Base-by-base conservation (phyloP, 2,329 filamentous ascomycete genomes). In the Nothophaeocryptopus gaeumannii region DNA sequence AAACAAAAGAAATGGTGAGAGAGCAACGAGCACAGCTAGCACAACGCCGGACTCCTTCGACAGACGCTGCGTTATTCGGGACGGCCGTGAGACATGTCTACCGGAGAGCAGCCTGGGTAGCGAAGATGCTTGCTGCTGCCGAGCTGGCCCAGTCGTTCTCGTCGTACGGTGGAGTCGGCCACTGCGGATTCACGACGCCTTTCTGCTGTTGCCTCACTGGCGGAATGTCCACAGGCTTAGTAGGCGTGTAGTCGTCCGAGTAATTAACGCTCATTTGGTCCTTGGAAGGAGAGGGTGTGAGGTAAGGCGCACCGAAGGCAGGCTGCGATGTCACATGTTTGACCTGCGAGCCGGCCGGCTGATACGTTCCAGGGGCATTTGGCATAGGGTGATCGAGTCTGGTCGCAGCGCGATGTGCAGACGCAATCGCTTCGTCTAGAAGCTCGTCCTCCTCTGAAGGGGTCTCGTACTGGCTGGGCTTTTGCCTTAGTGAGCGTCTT, bases 381-480 rank as follows among this genome's bases (percentile, higher is more conserved):
- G 52, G 39, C 63, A 72, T 46, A 62, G 63, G 55, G 66, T 67
- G 70, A 50, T 83, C 88, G 53, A 95, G 76, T 8, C 83, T 83
- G 65, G 82, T 85, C 64, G 88, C 86, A 7, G 84, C 88, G 54
- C 81, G 82, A 62, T 85, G 85, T 0, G 90, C 88, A 5, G 88
- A 89, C 41, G 84, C 80, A 36, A 96, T 76, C 14, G 84, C 90
- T 70, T 99, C 93, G 60, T 96, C 91, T 8, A 97, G 78, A 8
- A 99, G 79, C 71, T 99, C 93, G 52, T 99, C 93, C 66, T 97
- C 92, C 70, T 99, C 93, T 63, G 95, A 91, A 1, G 93, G 89
- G 0, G 91, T 91, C 65, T 99, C 93, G 66, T 97, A 96, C 55
- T 89, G 85, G 62, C 87, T 83, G 4, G 87, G 86, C 11, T 88